Conservation (phyloP, 129 eudicot species). For the Logfia minima region DNA sequence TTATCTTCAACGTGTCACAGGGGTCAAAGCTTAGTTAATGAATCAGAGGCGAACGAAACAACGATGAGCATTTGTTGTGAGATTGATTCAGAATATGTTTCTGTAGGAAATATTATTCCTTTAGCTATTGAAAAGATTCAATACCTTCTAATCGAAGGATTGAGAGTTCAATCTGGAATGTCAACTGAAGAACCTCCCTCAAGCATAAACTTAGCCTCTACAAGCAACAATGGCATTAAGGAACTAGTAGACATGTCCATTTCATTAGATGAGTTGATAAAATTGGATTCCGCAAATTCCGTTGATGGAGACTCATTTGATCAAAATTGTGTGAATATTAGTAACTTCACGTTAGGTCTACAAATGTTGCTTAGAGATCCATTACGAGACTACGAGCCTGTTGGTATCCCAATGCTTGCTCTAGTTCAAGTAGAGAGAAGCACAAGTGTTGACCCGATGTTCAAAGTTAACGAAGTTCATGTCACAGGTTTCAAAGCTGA, state of each 20-base stretch:
- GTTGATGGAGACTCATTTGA: neutral
- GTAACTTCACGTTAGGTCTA: constrained; percentile 37
- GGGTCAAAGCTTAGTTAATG: constrained; percentile 15
- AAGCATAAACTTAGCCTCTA: constrained; percentile 26
- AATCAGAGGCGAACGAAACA: constrained; percentile 23
- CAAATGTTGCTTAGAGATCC: constrained; percentile 49
- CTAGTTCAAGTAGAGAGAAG: constrained; percentile 39
- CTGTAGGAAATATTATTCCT: constrained; percentile 45
- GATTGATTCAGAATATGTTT: constrained; percentile 43
- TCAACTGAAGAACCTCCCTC: constrained; percentile 49
- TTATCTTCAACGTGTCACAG: constrained; percentile 23
- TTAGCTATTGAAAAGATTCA: constrained; percentile 61
- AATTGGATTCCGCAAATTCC: constrained; percentile 22
- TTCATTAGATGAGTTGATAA: constrained; percentile 40
- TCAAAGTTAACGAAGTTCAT: constrained; percentile 49
- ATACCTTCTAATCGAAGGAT: constrained; percentile 59
- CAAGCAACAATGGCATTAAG: constrained; percentile 31
- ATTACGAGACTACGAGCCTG: constrained; percentile 47
- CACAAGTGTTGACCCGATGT: constrained; percentile 28
- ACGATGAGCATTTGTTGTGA: constrained; percentile 10
- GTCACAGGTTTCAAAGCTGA: constrained; percentile 49
- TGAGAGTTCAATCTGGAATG: constrained; percentile 66
- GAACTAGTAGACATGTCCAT: constrained; percentile 44
- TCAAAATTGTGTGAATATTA: constrained; percentile 11
- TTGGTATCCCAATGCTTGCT: constrained; percentile 51